phyloP scores from a whole-genome alignment of 768 basidiomycete genomes.

The Boletus eberwhitei region DNA sequence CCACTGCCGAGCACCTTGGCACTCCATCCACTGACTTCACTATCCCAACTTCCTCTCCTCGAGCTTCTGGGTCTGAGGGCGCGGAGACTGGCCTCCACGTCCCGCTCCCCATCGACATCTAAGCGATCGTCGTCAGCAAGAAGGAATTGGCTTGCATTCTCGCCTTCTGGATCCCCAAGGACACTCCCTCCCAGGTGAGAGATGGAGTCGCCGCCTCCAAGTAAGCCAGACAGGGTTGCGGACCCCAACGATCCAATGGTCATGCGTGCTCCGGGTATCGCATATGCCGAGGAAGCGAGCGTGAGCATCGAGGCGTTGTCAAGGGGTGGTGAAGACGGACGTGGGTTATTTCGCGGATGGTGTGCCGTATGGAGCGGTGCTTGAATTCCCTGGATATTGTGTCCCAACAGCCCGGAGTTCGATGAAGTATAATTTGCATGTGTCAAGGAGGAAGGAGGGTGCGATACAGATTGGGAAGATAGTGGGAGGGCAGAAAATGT shows the following conservation, averaged over 20 bases:
- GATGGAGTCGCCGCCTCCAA: constrained; percentile 54
- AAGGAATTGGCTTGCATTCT: constrained; percentile 66
- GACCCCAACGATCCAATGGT: constrained; percentile 45
- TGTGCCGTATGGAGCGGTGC: constrained; percentile 89
- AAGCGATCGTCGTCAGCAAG: constrained; percentile 64
- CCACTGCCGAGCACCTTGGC: constrained; percentile 54
- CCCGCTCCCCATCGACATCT: constrained; percentile 49
- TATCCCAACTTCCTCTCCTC: constrained; percentile 88
- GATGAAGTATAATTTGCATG: constrained; percentile 19
- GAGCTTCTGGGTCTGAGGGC: constrained; percentile 87
- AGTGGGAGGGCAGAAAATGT: constrained; percentile 71
- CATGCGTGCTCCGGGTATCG: constrained; percentile 54
- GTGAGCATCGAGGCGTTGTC: constrained; percentile 94
- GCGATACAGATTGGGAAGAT: constrained; percentile 42
- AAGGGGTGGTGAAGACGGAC: constrained; percentile 83
- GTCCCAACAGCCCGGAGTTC: constrained; percentile 32
- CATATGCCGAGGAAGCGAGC: constrained; percentile 91
- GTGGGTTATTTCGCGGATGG: constrained; percentile 93
- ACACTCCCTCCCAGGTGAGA: constrained; percentile 71
- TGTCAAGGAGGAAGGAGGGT: constrained; percentile 38
- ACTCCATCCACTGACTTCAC: constrained; percentile 86
- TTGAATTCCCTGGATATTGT: constrained; percentile 44
- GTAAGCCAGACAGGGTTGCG: constrained; percentile 47
- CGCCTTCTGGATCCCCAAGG: constrained; percentile 47
- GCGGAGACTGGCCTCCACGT: constrained; percentile 83